Base-by-base conservation (phyloP, 306 rosid genomes). In the Dryas octopetala region DNA sequence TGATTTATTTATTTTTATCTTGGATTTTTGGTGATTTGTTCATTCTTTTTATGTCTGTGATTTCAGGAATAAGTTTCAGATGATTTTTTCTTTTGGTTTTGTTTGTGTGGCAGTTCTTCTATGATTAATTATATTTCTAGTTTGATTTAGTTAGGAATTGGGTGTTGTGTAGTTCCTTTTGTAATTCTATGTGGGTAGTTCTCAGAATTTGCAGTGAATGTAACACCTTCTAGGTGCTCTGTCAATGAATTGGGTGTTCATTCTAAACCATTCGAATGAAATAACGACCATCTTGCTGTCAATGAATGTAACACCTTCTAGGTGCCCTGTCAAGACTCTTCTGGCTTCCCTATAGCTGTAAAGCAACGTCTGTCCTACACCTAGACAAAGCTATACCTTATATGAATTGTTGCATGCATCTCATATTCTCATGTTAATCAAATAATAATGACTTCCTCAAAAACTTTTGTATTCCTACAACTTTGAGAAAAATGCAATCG, bases 331-430 rank as follows among this genome's bases (percentile, higher is more conserved):
- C 80, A 95, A 84, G 79, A 88, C 81, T 41, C 98, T 64, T 96
- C 93, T 40, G 96, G 84, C 79, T 89, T 81, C 75, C 87, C 95
- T 48, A 54, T 90, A 5, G 88, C 15, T 62, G 55, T 79, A 68
- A 91, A 78, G 84, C 97, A 95, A 46, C 96, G 98, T 84, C 97
- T 85, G 81, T 95, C 98, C 97, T 97, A 91, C 73, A 95, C 98
- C 97, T 95, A 80, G 60, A 59, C 53, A 82, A 72, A 45, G 61
- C 70, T 73, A 83, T 50, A 71, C 51, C 45, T 58, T 71, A 45
- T 44, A 71, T 57, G 63, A 70, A 13, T 41, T 70, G n/a, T 19
- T 1, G 43, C 43, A 41, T 41, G 10, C 47, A 11, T 53, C 19
- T 19, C 19, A 19, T 19, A 19, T 19, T 0, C 11, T 12, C 63